phyloP scores from a whole-genome alignment of 2,329 filamentous ascomycete species.

The Ophiostoma australiae region DNA sequence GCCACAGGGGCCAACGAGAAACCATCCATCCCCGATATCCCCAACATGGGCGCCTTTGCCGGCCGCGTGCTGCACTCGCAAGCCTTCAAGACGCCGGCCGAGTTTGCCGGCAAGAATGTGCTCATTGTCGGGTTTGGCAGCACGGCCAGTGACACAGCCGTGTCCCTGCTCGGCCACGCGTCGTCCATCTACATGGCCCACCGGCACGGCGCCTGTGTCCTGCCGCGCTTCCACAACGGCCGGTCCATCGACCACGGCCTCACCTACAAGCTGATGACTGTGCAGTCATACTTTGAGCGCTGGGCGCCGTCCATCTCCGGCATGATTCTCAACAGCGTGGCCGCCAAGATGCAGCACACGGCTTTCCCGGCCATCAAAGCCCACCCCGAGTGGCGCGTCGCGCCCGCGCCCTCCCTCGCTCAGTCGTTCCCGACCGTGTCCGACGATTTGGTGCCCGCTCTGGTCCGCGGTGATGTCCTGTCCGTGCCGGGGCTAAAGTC shows the following conservation, averaged over 20 bases:
- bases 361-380: not conserved
- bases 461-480: not conserved
- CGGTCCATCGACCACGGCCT: constrained; percentile 18
- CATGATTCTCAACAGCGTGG: not conserved
- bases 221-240: constrained; percentile 12
- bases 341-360: not conserved
- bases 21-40: not conserved
- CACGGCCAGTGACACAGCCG: not conserved
- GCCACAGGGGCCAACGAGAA: not conserved
- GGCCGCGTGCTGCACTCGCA: not conserved
- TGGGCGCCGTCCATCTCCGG: constrained; percentile 16
- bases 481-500: not conserved
- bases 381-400: not conserved
- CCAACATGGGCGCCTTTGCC: not conserved
- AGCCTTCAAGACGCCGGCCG: not conserved
- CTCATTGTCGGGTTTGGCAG: not conserved
- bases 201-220: constrained; percentile 3
- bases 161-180: not conserved
- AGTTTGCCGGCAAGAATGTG: not conserved
- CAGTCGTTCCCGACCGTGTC: not conserved
- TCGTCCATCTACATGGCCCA: not conserved
- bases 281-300: constrained; percentile 29
- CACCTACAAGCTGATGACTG: constrained; percentile 12
- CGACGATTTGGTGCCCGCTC: not conserved
- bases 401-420: not conserved